phyloP scores from a whole-genome alignment of 2,329 filamentous ascomycete species.

The Aspergillus sp. region DNA sequence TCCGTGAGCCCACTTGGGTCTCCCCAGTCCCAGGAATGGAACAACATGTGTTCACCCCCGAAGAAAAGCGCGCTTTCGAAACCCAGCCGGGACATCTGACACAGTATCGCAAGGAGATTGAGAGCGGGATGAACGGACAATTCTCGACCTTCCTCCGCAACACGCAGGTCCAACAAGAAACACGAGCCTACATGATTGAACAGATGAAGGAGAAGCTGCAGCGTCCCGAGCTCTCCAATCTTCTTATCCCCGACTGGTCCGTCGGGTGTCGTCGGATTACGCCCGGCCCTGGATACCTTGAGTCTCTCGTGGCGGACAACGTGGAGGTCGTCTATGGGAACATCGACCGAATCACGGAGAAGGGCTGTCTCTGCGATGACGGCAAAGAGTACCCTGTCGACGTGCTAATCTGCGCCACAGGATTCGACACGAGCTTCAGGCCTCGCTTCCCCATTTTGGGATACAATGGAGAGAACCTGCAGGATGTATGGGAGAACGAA shows the following conservation, averaged over 20 bases:
- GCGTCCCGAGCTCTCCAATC: neutral
- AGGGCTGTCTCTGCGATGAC: slow-evolving; percentile 28
- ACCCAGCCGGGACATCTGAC: neutral
- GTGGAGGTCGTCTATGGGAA: slow-evolving; percentile 42
- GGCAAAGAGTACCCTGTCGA: slow-evolving; percentile 16
- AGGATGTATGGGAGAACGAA: slow-evolving; percentile 44
- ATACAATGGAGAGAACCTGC: slow-evolving; percentile 39
- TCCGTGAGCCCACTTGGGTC: slow-evolving; percentile 23
- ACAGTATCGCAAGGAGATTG: neutral
- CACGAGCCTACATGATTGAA: neutral
- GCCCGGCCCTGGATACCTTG: slow-evolving; percentile 44
- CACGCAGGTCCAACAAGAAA: neutral
- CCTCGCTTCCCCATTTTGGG: slow-evolving; percentile 47
- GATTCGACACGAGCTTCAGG: slow-evolving; percentile 31
- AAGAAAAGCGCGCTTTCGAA: neutral
- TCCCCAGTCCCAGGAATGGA: neutral
- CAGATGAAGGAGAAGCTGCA: slow-evolving; percentile 1
- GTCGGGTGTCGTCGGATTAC: slow-evolving; percentile 44
- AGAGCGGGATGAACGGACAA: neutral
- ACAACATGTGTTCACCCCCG: neutral
- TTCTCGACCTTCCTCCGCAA: neutral
- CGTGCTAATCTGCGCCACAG: slow-evolving; percentile 18
- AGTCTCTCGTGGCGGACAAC: slow-evolving; percentile 44
- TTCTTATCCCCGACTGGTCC: slow-evolving; percentile 11
- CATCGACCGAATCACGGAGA: slow-evolving; percentile 36